These are phyloP conservation scores for Entoloma clypeatum DNA, from an alignment of 1,284 basidiomycete species.

Conservation along the genomic window DNA sequence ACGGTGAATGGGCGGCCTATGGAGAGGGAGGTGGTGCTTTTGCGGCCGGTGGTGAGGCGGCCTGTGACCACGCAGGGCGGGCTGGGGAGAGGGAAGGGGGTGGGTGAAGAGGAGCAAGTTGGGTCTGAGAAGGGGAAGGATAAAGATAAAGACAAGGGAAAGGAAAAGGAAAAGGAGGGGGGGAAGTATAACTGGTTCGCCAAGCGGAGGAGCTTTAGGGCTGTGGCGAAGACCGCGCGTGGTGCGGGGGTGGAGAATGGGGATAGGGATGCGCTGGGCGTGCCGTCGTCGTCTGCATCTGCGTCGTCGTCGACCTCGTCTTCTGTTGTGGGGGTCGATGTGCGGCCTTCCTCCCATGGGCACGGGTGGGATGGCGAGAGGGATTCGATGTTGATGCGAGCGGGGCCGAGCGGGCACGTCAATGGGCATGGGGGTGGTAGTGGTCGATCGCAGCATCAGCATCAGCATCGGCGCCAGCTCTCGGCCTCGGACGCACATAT, in stretches of 20 bases:
- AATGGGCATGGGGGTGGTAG: too few relatives aligned
- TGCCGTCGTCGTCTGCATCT: constrained; percentile 1
- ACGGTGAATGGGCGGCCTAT: constrained; percentile 6
- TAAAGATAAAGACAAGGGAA: constrained; percentile 18
- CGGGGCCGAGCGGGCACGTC: too few relatives aligned
- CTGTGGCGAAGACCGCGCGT: constrained; percentile 19
- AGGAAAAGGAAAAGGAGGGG: constrained; percentile 36
- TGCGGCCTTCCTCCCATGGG: neutral
- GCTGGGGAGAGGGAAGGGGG: constrained; percentile 9
- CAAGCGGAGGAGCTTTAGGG: constrained; percentile 46
- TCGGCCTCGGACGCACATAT: too few relatives aligned
- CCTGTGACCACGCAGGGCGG: too few relatives aligned
- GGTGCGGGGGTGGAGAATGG: neutral
- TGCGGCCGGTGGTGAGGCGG: constrained; percentile 5
- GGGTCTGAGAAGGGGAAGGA: too few relatives aligned
- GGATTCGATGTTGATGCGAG: too few relatives aligned
- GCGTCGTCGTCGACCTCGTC: constrained; percentile 9
- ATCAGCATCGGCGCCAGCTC: too few relatives aligned
- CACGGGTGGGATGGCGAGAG: neutral
- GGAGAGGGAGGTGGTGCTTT: neutral
- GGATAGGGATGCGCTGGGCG: constrained; percentile 1
- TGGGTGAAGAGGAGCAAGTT: too few relatives aligned
- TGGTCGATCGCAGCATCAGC: too few relatives aligned
- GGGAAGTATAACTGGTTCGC: constrained; percentile 49
- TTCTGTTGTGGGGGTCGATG: neutral